phyloP scores from a whole-genome alignment of 257 asterid genomes.

The Jasminum sambac region DNA sequence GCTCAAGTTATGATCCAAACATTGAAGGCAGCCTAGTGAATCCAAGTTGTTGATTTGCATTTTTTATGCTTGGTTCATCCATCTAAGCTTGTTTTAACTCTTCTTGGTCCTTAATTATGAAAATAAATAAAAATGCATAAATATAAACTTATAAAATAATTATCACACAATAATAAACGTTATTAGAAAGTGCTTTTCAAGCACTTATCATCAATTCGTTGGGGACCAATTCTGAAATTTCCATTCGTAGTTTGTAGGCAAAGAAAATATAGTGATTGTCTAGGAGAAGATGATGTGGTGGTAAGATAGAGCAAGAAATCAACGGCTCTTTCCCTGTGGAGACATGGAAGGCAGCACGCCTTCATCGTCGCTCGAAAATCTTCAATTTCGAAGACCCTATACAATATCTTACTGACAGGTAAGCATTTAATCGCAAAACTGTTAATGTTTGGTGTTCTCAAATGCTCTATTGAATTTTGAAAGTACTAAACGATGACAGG shows the following conservation, averaged over 20 bases:
- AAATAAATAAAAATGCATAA: too few relatives aligned
- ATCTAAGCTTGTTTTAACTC: too few relatives aligned
- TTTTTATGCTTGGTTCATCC: too few relatives aligned
- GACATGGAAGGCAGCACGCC: constrained; percentile 29
- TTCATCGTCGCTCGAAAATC: constrained; percentile 21
- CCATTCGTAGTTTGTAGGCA: neutral
- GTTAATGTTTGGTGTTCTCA: neutral
- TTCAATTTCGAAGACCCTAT: neutral
- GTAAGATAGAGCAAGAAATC: constrained; percentile 32
- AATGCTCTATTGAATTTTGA: neutral
- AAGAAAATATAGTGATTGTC: constrained; percentile 23
- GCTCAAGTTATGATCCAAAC: too few relatives aligned
- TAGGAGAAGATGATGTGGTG: constrained; percentile 32
- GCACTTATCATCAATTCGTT: too few relatives aligned
- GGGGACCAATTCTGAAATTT: neutral
- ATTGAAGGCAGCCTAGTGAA: too few relatives aligned
- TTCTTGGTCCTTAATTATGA: too few relatives aligned
- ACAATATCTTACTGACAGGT: neutral
- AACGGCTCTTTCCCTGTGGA: constrained; percentile 16
- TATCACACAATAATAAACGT: too few relatives aligned
- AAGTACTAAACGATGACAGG: neutral
- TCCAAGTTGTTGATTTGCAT: too few relatives aligned
- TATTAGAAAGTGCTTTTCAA: too few relatives aligned
- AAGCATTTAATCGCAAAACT: neutral
- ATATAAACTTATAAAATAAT: too few relatives aligned